phyloP scores from a whole-genome alignment of 768 basidiomycete species.

The Suillus bovinus region DNA sequence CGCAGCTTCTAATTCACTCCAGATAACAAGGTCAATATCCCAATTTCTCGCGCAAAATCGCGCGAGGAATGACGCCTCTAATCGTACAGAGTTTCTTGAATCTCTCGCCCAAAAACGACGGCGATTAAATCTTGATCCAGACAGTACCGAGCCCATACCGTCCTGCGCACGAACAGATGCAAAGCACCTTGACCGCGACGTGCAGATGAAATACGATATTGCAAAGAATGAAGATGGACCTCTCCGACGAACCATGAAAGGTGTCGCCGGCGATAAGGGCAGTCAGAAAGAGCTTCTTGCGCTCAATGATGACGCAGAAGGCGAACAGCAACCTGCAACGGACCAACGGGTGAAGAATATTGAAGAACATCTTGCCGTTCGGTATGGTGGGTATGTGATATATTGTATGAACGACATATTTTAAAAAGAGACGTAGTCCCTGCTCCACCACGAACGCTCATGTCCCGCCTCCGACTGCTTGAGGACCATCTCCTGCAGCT shows the following conservation, averaged over 20 bases:
- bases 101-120: slow-evolving; percentile 57
- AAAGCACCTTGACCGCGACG: slow-evolving; percentile 66
- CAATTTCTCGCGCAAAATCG: slow-evolving; percentile 69
- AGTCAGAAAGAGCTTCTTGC: slow-evolving; percentile 13
- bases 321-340: slow-evolving; percentile 56
- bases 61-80: slow-evolving; percentile 73
- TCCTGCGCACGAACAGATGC: slow-evolving; percentile 80
- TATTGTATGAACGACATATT: neutral
- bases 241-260: slow-evolving; percentile 57
- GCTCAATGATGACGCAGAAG: slow-evolving; percentile 32
- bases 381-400: slow-evolving; percentile 57
- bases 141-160: slow-evolving; percentile 32
- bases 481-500: slow-evolving; percentile 77
- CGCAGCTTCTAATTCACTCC: slow-evolving; percentile 7
- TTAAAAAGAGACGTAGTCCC: slow-evolving; percentile 51
- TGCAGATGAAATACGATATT: slow-evolving; percentile 86
- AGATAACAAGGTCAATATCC: slow-evolving; percentile 76
- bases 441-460: slow-evolving; percentile 61
- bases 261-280: slow-evolving; percentile 15
- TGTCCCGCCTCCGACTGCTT: slow-evolving; percentile 64
- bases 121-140: slow-evolving; percentile 38
- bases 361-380: slow-evolving; percentile 70
- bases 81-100: slow-evolving; percentile 71
- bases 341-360: slow-evolving; percentile 66
- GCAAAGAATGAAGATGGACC: slow-evolving; percentile 84